Evolutionary conservation across 2,329 filamentous ascomycete species (phyloP).

Genomic region (Dactylellina leptospora): DNA sequence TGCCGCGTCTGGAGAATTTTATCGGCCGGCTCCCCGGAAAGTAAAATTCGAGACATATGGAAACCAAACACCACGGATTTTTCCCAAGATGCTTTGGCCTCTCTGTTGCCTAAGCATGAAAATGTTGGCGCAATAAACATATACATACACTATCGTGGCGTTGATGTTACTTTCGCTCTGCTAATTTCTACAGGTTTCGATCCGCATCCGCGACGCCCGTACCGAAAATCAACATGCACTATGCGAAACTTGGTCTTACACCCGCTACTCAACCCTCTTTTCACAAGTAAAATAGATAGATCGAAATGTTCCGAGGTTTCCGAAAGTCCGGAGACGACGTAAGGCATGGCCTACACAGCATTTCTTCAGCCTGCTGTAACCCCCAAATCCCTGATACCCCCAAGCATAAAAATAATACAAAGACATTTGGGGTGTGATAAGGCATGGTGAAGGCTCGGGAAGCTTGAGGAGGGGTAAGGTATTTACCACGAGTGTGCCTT

Average conservation of each 20-base stretch:
- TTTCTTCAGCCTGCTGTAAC: conserved; percentile 24
- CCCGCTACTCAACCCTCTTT: not conserved
- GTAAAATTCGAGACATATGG: not conserved
- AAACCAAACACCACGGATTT: conserved; percentile 2
- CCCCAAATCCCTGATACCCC: conserved; percentile 21
- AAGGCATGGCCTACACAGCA: conserved; percentile 31
- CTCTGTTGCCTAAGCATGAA: conserved; percentile 13
- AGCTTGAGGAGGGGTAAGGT: conserved; percentile 5
- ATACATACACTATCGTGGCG: not conserved
- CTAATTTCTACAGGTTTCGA: conserved; percentile 25
- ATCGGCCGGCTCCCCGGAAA: no score
- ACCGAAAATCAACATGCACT: not conserved
- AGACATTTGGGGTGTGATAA: conserved; percentile 14
- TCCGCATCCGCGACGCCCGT: conserved; percentile 3
- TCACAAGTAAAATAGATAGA: conserved; percentile 37
- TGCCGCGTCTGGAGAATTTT: conserved; percentile 7
- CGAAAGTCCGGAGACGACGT: conserved; percentile 52
- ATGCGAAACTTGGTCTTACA: not conserved
- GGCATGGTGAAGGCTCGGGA: conserved; percentile 12
- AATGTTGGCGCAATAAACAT: no score
- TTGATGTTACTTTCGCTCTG: conserved; percentile 5
- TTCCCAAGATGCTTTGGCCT: not conserved
- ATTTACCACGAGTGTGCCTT: no score
- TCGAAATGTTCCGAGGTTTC: conserved; percentile 45
- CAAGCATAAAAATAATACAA: conserved; percentile 35